Percentiles rank a stretch among this genome's conserved stretches.
Evolutionary conservation across 345 rosid genomes (phyloP).

Genomic region (Dimocarpus longan): DNA sequence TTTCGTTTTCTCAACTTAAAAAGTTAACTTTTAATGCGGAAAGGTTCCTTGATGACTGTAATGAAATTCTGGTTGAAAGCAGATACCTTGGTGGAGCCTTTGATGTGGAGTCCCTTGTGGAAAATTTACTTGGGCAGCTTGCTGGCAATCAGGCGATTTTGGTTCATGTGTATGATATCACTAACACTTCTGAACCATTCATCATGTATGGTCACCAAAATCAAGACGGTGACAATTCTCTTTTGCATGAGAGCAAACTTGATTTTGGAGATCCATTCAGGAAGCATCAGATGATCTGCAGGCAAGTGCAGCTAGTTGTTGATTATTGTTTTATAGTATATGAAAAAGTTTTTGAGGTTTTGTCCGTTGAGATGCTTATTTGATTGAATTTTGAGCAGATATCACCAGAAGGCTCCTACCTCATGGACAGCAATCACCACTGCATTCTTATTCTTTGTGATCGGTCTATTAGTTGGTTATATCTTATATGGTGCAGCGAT

Average conservation of each 20-base stretch:
- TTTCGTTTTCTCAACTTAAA: conserved; percentile 1
- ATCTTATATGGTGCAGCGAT: conserved; percentile 73
- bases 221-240: conserved; percentile 79
- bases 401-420: conserved; percentile 80
- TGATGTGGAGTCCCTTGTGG: conserved; percentile 99
- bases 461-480: conserved; percentile 79
- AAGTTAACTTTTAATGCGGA: neutral
- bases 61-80: conserved; percentile 29
- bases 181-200: conserved; percentile 78
- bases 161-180: conserved; percentile 89
- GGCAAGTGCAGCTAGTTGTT: conserved; percentile 45
- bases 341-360: conserved; percentile 11
- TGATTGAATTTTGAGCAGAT: conserved; percentile 48
- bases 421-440: conserved; percentile 78
- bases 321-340: neutral
- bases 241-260: conserved; percentile 74
- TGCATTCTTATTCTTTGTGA: conserved; percentile 64
- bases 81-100: conserved; percentile 99
- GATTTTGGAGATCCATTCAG: conserved; percentile 97
- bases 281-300: conserved; percentile 91
- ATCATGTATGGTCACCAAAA: conserved; percentile 89
- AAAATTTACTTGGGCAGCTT: conserved; percentile 95
- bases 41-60: conserved; percentile 2
- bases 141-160: conserved; percentile 92
- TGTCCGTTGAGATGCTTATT: conserved; percentile 16